Percentiles rank a stretch among this genome's conserved stretches.
These are phyloP conservation scores for Dacryopinax primogenitus DNA, from an alignment of 768 basidiomycete species.

Conservation along the genomic window DNA sequence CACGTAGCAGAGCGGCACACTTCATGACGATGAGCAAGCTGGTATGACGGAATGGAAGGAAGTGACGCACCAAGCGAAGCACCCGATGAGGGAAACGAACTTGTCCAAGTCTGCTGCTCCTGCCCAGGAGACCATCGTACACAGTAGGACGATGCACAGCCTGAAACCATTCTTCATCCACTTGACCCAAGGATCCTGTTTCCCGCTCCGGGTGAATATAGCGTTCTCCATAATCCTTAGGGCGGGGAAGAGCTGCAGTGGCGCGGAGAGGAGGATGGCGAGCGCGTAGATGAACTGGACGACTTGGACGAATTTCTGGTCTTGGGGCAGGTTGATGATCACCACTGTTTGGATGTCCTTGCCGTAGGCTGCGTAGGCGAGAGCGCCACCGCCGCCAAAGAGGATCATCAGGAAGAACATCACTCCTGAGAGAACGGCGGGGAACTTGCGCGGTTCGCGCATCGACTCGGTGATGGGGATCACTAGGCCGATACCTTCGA, in stretches of 20 bases:
- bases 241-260: slow-evolving; percentile 95
- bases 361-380: slow-evolving; percentile 82
- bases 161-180: slow-evolving; percentile 82
- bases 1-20: slow-evolving; percentile 85
- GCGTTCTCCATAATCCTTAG: slow-evolving; percentile 96
- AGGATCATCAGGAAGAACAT: slow-evolving; percentile 78
- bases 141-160: slow-evolving; percentile 44
- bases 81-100: slow-evolving; percentile 85
- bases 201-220: slow-evolving; percentile 77
- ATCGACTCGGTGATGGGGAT: slow-evolving; percentile 97
- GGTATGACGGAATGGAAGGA: background rate
- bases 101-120: slow-evolving; percentile 64
- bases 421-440: slow-evolving; percentile 70
- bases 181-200: slow-evolving; percentile 66
- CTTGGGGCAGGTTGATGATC: slow-evolving; percentile 78
- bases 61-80: slow-evolving; percentile 76
- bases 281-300: slow-evolving; percentile 81
- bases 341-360: slow-evolving; percentile 83
- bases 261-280: slow-evolving; percentile 83
- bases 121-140: slow-evolving; percentile 45
- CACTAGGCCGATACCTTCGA: slow-evolving; percentile 91
- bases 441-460: slow-evolving; percentile 90
- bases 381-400: slow-evolving; percentile 75
- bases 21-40: slow-evolving; percentile 26
- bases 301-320: slow-evolving; percentile 74